Conservation (phyloP, 2,329 filamentous ascomycete genomes). For the Sclerotiophoma versabilis region DNA sequence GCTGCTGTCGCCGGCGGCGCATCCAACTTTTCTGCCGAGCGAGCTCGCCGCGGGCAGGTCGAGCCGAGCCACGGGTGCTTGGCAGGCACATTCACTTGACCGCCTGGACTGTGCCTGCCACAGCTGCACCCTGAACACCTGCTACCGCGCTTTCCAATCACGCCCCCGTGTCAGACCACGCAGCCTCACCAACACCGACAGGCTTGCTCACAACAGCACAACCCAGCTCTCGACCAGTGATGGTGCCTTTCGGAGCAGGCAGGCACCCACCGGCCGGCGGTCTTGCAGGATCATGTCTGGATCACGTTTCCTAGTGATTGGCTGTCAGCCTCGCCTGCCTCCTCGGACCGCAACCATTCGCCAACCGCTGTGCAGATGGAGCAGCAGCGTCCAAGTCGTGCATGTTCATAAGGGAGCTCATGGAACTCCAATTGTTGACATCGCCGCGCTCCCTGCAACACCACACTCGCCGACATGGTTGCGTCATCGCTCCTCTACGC, state of each 20-base stretch:
- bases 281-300: constrained; percentile 16
- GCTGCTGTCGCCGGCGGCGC: background rate
- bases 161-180: background rate
- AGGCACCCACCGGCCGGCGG: too few species aligned
- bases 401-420: constrained; percentile 17
- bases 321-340: constrained; percentile 14
- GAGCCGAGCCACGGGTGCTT: too few species aligned
- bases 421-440: background rate
- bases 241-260: too few species aligned
- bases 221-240: constrained; percentile 1
- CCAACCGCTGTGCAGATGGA: background rate
- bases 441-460: background rate
- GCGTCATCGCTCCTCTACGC: constrained; percentile 25
- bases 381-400: background rate
- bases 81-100: constrained; percentile 30
- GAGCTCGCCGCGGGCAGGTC: too few species aligned
- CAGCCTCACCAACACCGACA: background rate
- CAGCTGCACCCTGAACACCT: background rate
- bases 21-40: constrained; percentile 36
- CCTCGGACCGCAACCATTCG: background rate
- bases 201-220: background rate
- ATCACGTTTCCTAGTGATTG: constrained; percentile 40
- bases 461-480: constrained; percentile 20
- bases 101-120: background rate
- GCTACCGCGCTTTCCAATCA: constrained; percentile 23